Percentiles rank a stretch among this genome's conserved stretches.
Evolutionary conservation across 495 filamentous ascomycete genomes (phyloP).

Genomic region (Tuber microsphaerosporum): DNA sequence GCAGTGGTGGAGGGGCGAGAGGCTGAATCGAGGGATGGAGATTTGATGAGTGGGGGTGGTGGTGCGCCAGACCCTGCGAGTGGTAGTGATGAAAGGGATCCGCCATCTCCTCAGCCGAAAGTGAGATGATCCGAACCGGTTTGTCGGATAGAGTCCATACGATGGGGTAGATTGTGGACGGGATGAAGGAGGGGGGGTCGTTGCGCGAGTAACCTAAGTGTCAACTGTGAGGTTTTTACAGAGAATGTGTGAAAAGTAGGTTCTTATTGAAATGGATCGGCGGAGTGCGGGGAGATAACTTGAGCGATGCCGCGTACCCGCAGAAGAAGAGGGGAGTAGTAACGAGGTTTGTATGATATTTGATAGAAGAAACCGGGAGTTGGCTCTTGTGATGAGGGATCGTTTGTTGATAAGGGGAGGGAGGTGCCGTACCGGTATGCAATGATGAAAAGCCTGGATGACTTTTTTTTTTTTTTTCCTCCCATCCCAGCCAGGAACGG

Average conservation of each 20-base stretch:
- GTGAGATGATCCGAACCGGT: conserved; percentile 19
- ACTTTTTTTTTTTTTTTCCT: not conserved
- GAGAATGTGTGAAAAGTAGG: not conserved
- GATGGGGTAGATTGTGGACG: conserved; percentile 16
- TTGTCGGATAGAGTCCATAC: conserved; percentile 30
- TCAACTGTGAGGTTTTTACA: not conserved
- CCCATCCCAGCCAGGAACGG: not conserved
- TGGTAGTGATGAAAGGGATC: conserved; percentile 2
- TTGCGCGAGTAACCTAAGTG: not conserved
- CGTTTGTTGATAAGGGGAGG: not conserved
- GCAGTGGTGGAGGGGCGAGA: not conserved
- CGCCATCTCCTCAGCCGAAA: conserved; percentile 21
- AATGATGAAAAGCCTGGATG: not conserved
- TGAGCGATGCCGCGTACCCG: not conserved
- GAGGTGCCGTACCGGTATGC: not conserved
- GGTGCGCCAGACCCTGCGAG: not conserved
- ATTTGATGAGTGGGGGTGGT: not conserved
- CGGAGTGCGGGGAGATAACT: not conserved
- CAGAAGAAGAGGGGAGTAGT: not conserved
- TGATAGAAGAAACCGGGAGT: not conserved
- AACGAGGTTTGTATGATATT: not conserved
- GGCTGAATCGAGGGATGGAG: not conserved
- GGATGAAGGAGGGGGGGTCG: not conserved
- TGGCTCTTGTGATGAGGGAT: not conserved
- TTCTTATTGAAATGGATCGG: not conserved